phyloP scores from a whole-genome alignment of 495 filamentous ascomycete species.

The Aspergillus indologenus region DNA sequence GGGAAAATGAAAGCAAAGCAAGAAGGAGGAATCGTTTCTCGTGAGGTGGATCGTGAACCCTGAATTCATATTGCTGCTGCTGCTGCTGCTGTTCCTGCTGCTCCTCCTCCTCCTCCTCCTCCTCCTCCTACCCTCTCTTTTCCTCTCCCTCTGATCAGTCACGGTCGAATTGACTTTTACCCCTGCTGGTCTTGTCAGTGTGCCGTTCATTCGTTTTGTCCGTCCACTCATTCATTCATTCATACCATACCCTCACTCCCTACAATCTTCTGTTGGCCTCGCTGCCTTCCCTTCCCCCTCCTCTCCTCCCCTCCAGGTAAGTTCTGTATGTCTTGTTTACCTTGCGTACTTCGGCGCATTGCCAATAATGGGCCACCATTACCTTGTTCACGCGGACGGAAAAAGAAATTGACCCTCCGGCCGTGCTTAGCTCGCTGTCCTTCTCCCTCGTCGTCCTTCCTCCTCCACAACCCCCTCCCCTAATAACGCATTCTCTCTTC shows the following conservation, averaged over 20 bases:
- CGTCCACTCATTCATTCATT: neutral
- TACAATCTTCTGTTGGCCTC: neutral
- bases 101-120: conserved; percentile 11
- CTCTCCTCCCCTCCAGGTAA: conserved; percentile 12
- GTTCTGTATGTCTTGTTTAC: conserved; percentile 16
- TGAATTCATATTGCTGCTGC: conserved; percentile 18
- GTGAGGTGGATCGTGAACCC: conserved; percentile 25
- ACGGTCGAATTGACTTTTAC: neutral
- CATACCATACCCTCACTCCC: neutral
- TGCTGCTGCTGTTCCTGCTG: too few species aligned
- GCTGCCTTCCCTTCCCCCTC: neutral
- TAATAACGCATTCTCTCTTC: neutral
- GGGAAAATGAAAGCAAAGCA: conserved; percentile 1
- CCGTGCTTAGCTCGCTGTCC: conserved; percentile 1
- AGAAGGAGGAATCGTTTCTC: conserved; percentile 8
- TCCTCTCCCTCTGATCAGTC: conserved; percentile 1
- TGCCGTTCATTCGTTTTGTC: neutral
- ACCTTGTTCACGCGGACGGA: conserved; percentile 14
- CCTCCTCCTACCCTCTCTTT: neutral
- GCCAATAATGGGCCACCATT: conserved; percentile 6
- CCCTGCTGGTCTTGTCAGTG: neutral
- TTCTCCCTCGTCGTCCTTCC: neutral
- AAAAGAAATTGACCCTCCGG: conserved; percentile 8
- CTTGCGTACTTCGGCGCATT: conserved; percentile 10
- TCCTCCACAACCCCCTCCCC: neutral